These are phyloP conservation scores for Aspergillus nanangensis DNA, from an alignment of 495 filamentous ascomycete genomes.

Conservation along the genomic window DNA sequence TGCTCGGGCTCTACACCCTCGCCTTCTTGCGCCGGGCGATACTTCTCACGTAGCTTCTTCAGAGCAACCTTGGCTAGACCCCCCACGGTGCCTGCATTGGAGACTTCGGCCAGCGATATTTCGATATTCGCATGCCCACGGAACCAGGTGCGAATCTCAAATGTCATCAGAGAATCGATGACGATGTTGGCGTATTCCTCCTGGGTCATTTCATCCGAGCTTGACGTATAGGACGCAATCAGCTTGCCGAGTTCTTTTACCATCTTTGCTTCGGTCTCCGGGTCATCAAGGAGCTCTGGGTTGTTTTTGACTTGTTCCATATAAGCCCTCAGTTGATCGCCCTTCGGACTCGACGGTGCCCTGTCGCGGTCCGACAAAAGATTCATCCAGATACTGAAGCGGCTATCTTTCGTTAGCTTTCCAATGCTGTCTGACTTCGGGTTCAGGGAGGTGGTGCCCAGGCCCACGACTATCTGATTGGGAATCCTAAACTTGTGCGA, in stretches of 20 bases:
- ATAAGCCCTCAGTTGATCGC: conserved; percentile 14
- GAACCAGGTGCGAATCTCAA: conserved; percentile 42
- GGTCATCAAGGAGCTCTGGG: conserved; percentile 8
- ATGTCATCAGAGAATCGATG: conserved; percentile 38
- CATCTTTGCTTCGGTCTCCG: conserved; percentile 8
- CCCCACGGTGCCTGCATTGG: conserved; percentile 14
- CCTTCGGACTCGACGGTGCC: background rate
- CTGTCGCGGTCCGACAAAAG: conserved; percentile 2
- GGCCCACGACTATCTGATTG: background rate
- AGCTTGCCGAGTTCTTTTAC: conserved; percentile 18
- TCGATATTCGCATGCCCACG: conserved; percentile 21
- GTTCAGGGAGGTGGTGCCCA: background rate
- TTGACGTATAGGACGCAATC: conserved; percentile 30
- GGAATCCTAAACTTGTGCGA: background rate
- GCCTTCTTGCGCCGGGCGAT: background rate
- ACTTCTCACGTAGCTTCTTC: conserved; percentile 9
- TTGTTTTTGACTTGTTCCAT: conserved; percentile 9
- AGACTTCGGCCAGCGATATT: conserved; percentile 26
- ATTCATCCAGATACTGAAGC: conserved; percentile 5
- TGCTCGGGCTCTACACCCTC: background rate
- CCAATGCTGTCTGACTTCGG: background rate
- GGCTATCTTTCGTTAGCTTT: background rate
- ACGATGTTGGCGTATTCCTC: conserved; percentile 32
- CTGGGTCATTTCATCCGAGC: conserved; percentile 11
- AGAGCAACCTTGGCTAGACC: conserved; percentile 11